Percentiles rank a stretch among this genome's conserved stretches.
Evolutionary conservation across 208 protist species (phyloP).

Genomic region (Trypanosoma brucei): DNA sequence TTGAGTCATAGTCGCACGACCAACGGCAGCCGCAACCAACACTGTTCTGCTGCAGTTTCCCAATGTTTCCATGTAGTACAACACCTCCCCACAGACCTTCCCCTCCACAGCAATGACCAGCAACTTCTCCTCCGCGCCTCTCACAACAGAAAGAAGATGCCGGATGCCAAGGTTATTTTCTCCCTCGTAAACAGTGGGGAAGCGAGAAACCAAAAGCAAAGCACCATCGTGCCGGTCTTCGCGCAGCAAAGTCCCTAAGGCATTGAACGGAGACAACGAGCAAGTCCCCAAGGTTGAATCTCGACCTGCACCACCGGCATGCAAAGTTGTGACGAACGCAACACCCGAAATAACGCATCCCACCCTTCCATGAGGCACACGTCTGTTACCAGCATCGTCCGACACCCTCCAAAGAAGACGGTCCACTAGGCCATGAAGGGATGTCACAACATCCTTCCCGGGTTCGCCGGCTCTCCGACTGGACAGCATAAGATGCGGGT

Average conservation of each 20-base stretch:
- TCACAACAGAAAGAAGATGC: slow-evolving; percentile 9
- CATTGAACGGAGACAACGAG: slow-evolving; percentile 11
- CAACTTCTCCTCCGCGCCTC: slow-evolving; percentile 12
- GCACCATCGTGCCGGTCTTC: slow-evolving; percentile 24
- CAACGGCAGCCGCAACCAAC: slow-evolving; percentile 44
- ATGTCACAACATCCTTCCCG: no score
- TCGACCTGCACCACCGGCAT: not conserved
- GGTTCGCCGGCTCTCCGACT: not conserved
- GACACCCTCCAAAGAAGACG: slow-evolving; percentile 4
- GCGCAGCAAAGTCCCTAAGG: slow-evolving; percentile 7
- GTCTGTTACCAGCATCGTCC: slow-evolving; percentile 1
- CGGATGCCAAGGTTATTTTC: slow-evolving; percentile 5
- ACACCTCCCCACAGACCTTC: slow-evolving; percentile 27
- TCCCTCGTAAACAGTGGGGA: slow-evolving; percentile 17
- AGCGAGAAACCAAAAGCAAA: slow-evolving; percentile 38
- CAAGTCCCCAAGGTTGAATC: slow-evolving; percentile 2
- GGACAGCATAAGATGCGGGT: slow-evolving; percentile 3
- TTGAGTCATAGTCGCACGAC: slow-evolving; percentile 41
- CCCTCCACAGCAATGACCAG: slow-evolving; percentile 46
- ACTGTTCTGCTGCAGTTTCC: slow-evolving; percentile 32
- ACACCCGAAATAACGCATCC: slow-evolving; percentile 21
- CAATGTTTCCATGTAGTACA: slow-evolving; percentile 39
- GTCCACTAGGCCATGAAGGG: slow-evolving; percentile 9
- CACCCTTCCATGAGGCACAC: not conserved
- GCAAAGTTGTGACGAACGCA: slow-evolving; percentile 11